These are phyloP conservation scores for Pecoramyces ruminantium DNA, from an alignment of 192 early-diverging fungal species.

Conservation along the genomic window DNA sequence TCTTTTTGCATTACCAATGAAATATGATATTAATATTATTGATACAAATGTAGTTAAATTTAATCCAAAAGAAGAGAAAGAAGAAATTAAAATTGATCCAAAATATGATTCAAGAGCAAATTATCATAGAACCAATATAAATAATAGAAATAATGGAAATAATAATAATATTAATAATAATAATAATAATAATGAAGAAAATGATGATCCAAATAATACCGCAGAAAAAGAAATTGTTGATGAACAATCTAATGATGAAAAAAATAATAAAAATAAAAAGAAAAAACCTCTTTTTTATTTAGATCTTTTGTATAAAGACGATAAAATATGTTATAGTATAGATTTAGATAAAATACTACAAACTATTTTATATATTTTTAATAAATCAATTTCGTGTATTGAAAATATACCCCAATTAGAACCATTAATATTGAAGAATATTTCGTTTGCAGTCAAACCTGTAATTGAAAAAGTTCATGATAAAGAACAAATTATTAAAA, in stretches of 20 bases:
- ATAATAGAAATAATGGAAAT: constrained; percentile 6
- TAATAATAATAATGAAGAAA: not conserved
- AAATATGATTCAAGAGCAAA: not conserved
- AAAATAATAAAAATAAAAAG: constrained; percentile 3
- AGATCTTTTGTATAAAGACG: constrained; percentile 31
- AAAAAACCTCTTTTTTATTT: constrained; percentile 30
- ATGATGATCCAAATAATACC: no score
- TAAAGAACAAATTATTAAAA: constrained; percentile 15
- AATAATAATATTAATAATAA: not conserved
- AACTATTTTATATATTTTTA: constrained; percentile 23
- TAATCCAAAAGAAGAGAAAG: not conserved
- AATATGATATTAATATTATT: constrained; percentile 22
- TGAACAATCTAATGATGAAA: not conserved
- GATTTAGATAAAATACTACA: constrained; percentile 21
- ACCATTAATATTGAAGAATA: constrained; percentile 34
- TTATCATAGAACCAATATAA: not conserved
- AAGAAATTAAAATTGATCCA: constrained; percentile 8
- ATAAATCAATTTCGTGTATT: constrained; percentile 26
- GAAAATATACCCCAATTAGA: constrained; percentile 38
- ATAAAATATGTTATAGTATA: constrained; percentile 25
- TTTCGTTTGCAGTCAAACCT: constrained; percentile 41
- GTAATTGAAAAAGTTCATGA: constrained; percentile 25
- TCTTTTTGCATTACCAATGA: constrained; percentile 18
- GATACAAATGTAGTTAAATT: constrained; percentile 39
- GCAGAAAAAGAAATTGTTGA: not conserved